These are phyloP conservation scores for Citrus glauca DNA, from an alignment of 345 rosid genomes.

Conservation along the genomic window DNA sequence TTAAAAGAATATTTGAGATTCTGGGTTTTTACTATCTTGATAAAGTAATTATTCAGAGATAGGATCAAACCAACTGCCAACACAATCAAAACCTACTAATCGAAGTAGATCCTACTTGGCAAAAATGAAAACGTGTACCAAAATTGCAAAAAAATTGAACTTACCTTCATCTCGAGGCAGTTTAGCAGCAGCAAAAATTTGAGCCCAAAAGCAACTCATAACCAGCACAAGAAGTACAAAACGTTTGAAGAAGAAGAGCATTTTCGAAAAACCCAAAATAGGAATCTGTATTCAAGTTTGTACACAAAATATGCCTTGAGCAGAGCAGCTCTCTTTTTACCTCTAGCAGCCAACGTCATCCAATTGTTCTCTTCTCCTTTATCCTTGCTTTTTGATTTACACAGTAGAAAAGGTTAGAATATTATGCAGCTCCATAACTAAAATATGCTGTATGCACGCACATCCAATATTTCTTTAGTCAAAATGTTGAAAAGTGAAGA, in stretches of 20 bases:
- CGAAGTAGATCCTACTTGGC: not conserved
- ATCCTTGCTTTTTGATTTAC: not conserved
- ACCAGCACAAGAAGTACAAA: not conserved
- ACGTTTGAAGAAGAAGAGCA: not conserved
- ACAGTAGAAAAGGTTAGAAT: not conserved
- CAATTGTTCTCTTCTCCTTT: not conserved
- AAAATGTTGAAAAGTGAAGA: not conserved
- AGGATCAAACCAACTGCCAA: not conserved
- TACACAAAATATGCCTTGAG: not conserved
- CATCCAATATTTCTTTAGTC: not conserved
- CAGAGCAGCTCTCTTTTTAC: not conserved
- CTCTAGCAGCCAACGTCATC: not conserved
- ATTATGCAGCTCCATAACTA: too few species aligned
- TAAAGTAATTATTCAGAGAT: not conserved
- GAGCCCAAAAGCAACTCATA: slow-evolving; percentile 12
- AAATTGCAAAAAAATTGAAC: not conserved
- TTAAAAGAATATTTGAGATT: not conserved
- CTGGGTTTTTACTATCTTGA: too few species aligned
- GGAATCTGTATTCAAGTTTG: not conserved
- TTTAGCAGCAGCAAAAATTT: slow-evolving; percentile 16
- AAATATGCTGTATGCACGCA: not conserved
- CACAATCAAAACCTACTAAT: not conserved
- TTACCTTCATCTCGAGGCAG: slow-evolving; percentile 38
- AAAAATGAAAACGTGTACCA: too few species aligned
- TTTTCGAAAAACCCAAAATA: not conserved